Percentiles rank a stretch among this genome's conserved stretches.
These are phyloP conservation scores for Zhuliangozyma parablackwelliae DNA, from an alignment of 1,139 yeast species.

Conservation along the genomic window DNA sequence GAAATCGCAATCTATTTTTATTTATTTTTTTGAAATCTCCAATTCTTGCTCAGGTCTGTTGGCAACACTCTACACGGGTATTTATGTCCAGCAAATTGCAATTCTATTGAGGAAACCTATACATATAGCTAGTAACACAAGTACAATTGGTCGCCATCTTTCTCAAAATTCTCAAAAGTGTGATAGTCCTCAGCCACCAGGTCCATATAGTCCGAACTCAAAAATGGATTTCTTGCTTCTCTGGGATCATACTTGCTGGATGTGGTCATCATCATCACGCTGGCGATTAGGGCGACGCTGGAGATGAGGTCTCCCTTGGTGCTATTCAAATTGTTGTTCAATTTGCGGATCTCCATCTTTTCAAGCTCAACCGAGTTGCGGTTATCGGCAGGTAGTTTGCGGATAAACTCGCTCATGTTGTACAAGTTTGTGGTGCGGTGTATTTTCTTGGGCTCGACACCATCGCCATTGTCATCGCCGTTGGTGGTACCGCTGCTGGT, in stretches of 20 bases:
- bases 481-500: neutral
- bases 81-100: too few species aligned
- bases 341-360: slow-evolving; percentile 14
- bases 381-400: slow-evolving; percentile 9
- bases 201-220: too few species aligned
- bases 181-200: slow-evolving; percentile 20
- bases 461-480: too few species aligned
- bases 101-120: too few species aligned
- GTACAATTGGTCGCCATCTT: slow-evolving; percentile 6
- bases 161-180: slow-evolving; percentile 8
- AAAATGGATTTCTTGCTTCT: too few species aligned
- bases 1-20: slow-evolving; percentile 35
- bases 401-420: slow-evolving; percentile 20
- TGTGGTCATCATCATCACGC: slow-evolving; percentile 16
- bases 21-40: neutral
- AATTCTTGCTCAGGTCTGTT: too few species aligned
- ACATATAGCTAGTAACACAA: slow-evolving; percentile 1
- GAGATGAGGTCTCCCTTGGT: slow-evolving; percentile 4
- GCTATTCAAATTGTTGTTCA: slow-evolving; percentile 10
- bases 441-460: slow-evolving; percentile 6
- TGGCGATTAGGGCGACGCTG: slow-evolving; percentile 21
- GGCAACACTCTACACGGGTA: too few species aligned
- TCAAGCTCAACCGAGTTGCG: slow-evolving; percentile 23
- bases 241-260: neutral
- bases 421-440: slow-evolving; percentile 22